Conservation (phyloP, 2,329 filamentous ascomycete species). For the Trichophyton simii region DNA sequence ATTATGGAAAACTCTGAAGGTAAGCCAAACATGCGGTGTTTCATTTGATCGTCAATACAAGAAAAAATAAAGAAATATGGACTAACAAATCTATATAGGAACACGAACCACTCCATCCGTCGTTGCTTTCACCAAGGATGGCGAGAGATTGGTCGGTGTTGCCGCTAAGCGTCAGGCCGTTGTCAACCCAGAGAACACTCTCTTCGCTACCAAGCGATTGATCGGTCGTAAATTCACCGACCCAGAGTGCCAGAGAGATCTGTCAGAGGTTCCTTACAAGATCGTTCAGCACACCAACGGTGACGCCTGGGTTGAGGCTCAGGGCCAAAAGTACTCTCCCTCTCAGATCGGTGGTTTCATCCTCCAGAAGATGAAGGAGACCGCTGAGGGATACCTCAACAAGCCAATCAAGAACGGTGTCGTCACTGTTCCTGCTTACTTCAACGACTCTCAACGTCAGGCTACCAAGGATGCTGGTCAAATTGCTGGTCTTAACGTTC, state of each 20-base stretch:
- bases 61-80: conserved; percentile 6
- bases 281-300: conserved; percentile 95
- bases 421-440: conserved; percentile 93
- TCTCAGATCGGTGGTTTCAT: conserved; percentile 97
- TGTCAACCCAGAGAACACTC: conserved; percentile 95
- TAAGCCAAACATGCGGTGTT: conserved; percentile 27
- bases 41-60: not conserved
- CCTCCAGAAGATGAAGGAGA: conserved; percentile 98
- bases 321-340: conserved; percentile 89
- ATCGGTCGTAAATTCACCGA: conserved; percentile 97
- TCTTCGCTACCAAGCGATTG: conserved; percentile 97
- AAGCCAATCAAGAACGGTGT: conserved; percentile 91
- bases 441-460: conserved; percentile 97
- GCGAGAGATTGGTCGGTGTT: conserved; percentile 91
- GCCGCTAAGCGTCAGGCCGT: conserved; percentile 96
- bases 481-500: conserved; percentile 89
- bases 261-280: conserved; percentile 97
- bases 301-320: conserved; percentile 89
- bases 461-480: conserved; percentile 97
- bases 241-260: conserved; percentile 83
- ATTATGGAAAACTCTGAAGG: conserved; percentile 98
- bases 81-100: conserved; percentile 39
- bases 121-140: conserved; percentile 88
- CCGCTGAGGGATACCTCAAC: conserved; percentile 81
- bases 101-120: conserved; percentile 86